Conservation (phyloP, 2,329 filamentous ascomycete genomes). For the Neofusicoccum cordaticola region DNA sequence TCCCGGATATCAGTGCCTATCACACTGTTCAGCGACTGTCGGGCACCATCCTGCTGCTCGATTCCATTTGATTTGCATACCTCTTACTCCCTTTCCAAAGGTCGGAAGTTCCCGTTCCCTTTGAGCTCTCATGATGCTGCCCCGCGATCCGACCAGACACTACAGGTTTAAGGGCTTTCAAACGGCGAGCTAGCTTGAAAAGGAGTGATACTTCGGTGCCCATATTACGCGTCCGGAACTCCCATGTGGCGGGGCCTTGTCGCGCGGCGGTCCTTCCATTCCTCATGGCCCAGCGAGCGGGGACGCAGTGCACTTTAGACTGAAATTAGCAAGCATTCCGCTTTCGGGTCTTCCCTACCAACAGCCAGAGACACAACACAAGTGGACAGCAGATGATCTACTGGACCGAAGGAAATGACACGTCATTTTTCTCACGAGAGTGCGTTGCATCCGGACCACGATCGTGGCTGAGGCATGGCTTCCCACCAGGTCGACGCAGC, state of each 20-base stretch:
- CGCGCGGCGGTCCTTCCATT: neutral
- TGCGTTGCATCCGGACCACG: neutral
- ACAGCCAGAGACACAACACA: neutral
- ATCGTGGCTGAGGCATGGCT: neutral
- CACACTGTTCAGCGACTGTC: neutral
- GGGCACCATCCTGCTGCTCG: too few species aligned
- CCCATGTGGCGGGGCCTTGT: neutral
- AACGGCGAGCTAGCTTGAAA: too few species aligned
- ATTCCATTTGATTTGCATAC: too few species aligned
- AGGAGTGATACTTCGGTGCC: too few species aligned
- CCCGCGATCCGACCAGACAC: neutral
- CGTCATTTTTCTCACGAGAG: neutral
- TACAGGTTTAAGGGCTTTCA: too few species aligned
- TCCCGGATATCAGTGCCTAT: neutral
- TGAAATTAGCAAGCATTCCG: slow-evolving; percentile 1
- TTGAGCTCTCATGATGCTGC: neutral
- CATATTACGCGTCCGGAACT: neutral
- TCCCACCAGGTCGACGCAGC: neutral
- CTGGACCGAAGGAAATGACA: neutral
- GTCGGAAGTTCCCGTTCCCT: neutral
- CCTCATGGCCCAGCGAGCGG: neutral
- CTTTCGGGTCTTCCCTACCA: neutral
- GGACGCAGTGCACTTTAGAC: neutral
- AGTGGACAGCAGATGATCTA: neutral
- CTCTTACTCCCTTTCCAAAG: neutral